These are phyloP conservation scores for Cladorrhinum sp. DNA, from an alignment of 2,329 filamentous ascomycete species.

Conservation along the genomic window DNA sequence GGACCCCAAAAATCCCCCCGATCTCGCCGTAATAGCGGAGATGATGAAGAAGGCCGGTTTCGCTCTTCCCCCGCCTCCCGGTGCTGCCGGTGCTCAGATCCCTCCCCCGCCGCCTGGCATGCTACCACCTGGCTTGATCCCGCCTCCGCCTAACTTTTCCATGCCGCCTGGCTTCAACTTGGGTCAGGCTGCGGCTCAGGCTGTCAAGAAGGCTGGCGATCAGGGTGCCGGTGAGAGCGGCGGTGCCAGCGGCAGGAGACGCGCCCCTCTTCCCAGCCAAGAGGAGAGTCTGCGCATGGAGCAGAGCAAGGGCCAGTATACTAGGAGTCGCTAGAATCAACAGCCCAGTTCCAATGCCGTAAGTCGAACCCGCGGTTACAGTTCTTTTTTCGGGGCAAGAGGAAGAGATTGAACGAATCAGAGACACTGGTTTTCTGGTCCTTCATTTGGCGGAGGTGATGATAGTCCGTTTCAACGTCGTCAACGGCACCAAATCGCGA, in stretches of 20 bases:
- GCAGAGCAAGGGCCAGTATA: constrained; percentile 65
- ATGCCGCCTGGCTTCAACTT: constrained; percentile 29
- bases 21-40: constrained; percentile 59
- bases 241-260: constrained; percentile 44
- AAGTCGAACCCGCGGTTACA: no score
- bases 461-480: no score
- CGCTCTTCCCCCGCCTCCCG: constrained; percentile 54
- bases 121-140: constrained; percentile 46
- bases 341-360: neutral
- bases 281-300: constrained; percentile 77
- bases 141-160: constrained; percentile 41
- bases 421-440: no score
- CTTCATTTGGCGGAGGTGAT: no score
- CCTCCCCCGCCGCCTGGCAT: constrained; percentile 42
- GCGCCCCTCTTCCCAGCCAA: constrained; percentile 76
- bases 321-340: constrained; percentile 44
- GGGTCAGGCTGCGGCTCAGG: neutral
- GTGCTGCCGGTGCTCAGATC: neutral
- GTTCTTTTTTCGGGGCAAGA: no score
- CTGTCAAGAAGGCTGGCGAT: neutral
- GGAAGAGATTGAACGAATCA: no score
- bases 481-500: no score
- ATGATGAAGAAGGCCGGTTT: constrained; percentile 65
- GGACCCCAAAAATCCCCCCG: constrained; percentile 58
- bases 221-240: constrained; percentile 5